A percentile compares a stretch with the other conserved stretches of the same genome.
phyloP scores from a whole-genome alignment of 495 filamentous ascomycete species.

The Trichoderma parareesei region DNA sequence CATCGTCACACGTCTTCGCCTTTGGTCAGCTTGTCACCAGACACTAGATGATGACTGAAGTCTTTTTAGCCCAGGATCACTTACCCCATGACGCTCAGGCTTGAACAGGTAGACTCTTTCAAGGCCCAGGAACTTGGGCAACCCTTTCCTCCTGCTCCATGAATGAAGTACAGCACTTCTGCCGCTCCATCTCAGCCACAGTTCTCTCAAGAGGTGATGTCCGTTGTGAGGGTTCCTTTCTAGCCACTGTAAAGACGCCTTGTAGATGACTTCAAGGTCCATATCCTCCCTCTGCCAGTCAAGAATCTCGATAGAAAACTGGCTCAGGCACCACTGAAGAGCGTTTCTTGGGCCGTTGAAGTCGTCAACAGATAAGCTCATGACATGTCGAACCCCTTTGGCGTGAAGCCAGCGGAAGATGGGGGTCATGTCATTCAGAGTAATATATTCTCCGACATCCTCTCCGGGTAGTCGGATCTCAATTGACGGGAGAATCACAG shows the following conservation, averaged over 20 bases:
- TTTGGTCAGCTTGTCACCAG: neutral
- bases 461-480: neutral
- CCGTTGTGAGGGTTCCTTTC: neutral
- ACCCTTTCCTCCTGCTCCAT: conserved; percentile 19
- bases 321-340: neutral
- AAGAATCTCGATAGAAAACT: neutral
- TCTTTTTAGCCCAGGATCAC: neutral
- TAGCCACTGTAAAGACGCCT: neutral
- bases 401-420: conserved; percentile 7
- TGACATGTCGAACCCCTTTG: neutral
- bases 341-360: neutral
- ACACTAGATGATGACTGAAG: neutral
- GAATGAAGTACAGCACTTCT: conserved; percentile 20
- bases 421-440: neutral
- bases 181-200: conserved; percentile 22
- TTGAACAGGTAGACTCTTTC: conserved; percentile 16
- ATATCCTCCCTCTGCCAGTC: conserved; percentile 10
- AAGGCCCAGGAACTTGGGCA: conserved; percentile 13
- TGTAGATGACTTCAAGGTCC: neutral
- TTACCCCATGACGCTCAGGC: neutral
- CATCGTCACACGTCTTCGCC: too few species aligned
- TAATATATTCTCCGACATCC: neutral
- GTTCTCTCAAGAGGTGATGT: neutral
- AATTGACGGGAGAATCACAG: neutral
- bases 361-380: neutral